Evolutionary conservation across 768 basidiomycete species (phyloP), one percentile per base, ranked within the genome.

Genomic region (Lactarius tabidus): DNA sequence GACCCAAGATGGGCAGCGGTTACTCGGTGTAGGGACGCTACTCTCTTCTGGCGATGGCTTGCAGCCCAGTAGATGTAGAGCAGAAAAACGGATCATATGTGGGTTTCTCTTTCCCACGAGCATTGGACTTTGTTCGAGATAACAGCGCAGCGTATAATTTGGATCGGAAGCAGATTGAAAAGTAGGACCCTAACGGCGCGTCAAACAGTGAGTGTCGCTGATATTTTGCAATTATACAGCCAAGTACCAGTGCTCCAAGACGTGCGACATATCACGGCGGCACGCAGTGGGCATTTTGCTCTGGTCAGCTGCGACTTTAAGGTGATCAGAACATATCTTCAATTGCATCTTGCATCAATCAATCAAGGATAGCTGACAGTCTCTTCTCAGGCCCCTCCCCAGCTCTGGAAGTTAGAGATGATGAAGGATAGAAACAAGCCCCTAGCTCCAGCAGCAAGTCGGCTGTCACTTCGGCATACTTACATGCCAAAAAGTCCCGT

Each of bases 81-180:
- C 79, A 26, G 90, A 91, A 74, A 91, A 90, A 69, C 84, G 87
- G n/a, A 80, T 91, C 26, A 80, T 89, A 64, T 87, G 89, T 89
- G 70, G 33, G 84, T 71, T 38, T 18, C 18, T 14, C 23, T 39
- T 15, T 29, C 18, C 39, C 23, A 28, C 48, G 20, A 2, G 9
- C 7, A 35, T 63, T 43, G 17, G n/a, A 23, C 28, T 48, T 33
- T 35, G 31, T 26, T 51, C 23, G 43, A 63, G 56, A 3, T 60
- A 18, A 31, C 10, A n/a, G 57, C 57, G 3, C 64, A 91, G 89
- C 86, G 15, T 89, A 87, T 72, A 89, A 90, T 69, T 78, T 85
- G 72, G 81, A 82, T 60, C 81, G 80, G n/a, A 81, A 84, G 62
- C 78, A 82, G 64, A 79, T 89, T 43, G 90, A 91, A 73, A 87